Evolutionary conservation across 1,284 basidiomycete species (phyloP).

Genomic region (Fomitopsis palustris): DNA sequence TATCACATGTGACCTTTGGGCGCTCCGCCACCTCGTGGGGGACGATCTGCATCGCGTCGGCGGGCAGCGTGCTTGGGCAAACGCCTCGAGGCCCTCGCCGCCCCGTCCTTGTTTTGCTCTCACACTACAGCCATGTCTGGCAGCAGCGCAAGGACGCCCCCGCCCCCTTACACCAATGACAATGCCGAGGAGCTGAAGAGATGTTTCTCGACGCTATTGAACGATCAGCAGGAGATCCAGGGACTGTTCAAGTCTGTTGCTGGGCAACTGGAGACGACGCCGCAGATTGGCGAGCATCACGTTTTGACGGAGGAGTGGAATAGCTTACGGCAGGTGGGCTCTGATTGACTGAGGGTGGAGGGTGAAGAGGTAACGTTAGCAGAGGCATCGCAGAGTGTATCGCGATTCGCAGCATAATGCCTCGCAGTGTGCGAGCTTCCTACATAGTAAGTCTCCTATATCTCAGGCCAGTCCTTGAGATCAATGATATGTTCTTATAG

Average conservation of each 20-base stretch:
- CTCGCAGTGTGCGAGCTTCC: slow-evolving; percentile 21
- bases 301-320: slow-evolving; percentile 21
- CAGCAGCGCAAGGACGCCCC: not conserved
- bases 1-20: not conserved
- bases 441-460: slow-evolving; percentile 15
- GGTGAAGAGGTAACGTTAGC: not conserved
- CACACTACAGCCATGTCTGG: slow-evolving; percentile 1
- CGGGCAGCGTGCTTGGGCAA: not conserved
- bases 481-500: slow-evolving; percentile 6
- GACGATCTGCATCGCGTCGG: not conserved
- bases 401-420: slow-evolving; percentile 24
- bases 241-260: slow-evolving; percentile 22
- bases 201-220: slow-evolving; percentile 16
- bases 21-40: not conserved
- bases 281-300: slow-evolving; percentile 23
- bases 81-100: not conserved
- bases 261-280: slow-evolving; percentile 18
- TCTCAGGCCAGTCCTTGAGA: not conserved
- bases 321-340: slow-evolving; percentile 16
- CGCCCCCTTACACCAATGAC: slow-evolving; percentile 4
- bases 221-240: slow-evolving; percentile 24
- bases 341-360: not conserved
- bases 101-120: slow-evolving; percentile 1
- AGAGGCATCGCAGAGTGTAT: slow-evolving; percentile 22
- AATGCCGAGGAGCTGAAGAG: slow-evolving; percentile 13